Base-by-base conservation (phyloP, 352 stramenopile species). In the Globisporangium mamillatum region DNA sequence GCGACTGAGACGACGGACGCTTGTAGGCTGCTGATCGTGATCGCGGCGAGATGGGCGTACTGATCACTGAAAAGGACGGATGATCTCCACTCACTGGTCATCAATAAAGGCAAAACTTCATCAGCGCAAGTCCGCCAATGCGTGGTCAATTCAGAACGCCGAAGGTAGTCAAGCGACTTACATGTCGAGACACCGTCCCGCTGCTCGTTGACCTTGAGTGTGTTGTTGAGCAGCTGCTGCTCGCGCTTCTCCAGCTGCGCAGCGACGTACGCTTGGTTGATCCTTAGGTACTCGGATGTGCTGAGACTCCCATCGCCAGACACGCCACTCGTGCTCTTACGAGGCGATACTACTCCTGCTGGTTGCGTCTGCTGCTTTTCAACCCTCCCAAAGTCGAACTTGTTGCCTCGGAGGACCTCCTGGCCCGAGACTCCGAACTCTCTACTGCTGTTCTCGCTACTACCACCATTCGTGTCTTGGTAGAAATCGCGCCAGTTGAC, bases 181-280 rank as follows among this genome's bases (percentile, higher is more conserved):
- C n/a, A 36, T 22, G 61, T 53, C 12, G 46, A 44, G 27, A 32
- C 46, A 56, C 27, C 57, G 25, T 56, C 55, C 24, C 59, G 44
- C 4, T 36, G 64, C 29, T 77, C 69, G 50, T 61, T 48, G 53
- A 57, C 32, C n/a, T 76, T 74, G 9, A 58, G 44, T 7, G 60
- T 57, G 24, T 16, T 63, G 34, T 64, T 59, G 0, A 63, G 50
- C 3, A 68, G 41, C 36, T 75, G 69, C 18, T 65, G 72, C 22
- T 63, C 54, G 24, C 38, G 62, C 36, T 69, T 66, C 44, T 66
- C 69, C 36, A 54, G 41, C 22, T 78, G 53, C 7, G 29, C 22
- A 3, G 12, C 52, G 4, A 46, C 22, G 20, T 50, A n/a, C 63
- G 52, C 36, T 10, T 62, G 53, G 63, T 62, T 68, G 63, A 44